phyloP scores from a whole-genome alignment of 2,329 filamentous ascomycete genomes.

The Colletotrichum acutatum region DNA sequence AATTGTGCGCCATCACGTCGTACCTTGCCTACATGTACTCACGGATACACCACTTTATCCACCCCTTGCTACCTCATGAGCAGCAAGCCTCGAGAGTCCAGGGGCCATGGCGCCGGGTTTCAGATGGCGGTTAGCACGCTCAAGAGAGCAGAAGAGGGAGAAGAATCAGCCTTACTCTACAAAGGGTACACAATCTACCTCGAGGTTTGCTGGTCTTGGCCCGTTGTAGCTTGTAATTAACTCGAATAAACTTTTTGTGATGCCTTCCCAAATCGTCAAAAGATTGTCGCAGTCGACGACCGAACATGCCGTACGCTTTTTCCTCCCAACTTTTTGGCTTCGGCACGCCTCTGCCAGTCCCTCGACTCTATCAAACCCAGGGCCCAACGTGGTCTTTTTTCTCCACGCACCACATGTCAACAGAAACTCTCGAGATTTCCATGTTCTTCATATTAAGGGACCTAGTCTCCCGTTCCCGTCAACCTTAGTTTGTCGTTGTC shows the following conservation, averaged over 20 bases:
- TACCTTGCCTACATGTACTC: too few relatives aligned
- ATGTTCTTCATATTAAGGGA: not conserved
- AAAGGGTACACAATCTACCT: not conserved
- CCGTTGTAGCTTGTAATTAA: not conserved
- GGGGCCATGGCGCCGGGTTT: constrained; percentile 17
- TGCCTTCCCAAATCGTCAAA: constrained; percentile 9
- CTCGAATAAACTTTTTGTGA: constrained; percentile 27
- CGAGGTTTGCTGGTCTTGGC: not conserved
- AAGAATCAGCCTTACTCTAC: constrained; percentile 2
- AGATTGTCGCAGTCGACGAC: constrained; percentile 23
- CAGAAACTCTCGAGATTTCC: not conserved
- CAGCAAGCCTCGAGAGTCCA: not conserved
- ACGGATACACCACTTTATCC: too few relatives aligned
- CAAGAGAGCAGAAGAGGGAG: not conserved
- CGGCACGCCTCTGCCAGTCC: too few relatives aligned
- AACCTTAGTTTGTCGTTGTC: too few relatives aligned
- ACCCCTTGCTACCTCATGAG: not conserved
- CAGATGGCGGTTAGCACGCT: constrained; percentile 11
- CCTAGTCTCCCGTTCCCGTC: not conserved
- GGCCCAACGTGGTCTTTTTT: not conserved
- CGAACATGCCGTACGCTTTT: constrained; percentile 7
- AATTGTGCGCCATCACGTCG: not conserved
- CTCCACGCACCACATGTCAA: not conserved
- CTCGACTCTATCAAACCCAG: not conserved
- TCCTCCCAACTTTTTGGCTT: not conserved